A percentile compares a stretch with the other conserved stretches of the same genome.
Evolutionary conservation across 345 rosid genomes (phyloP).

Genomic region (Lepidium africanum): DNA sequence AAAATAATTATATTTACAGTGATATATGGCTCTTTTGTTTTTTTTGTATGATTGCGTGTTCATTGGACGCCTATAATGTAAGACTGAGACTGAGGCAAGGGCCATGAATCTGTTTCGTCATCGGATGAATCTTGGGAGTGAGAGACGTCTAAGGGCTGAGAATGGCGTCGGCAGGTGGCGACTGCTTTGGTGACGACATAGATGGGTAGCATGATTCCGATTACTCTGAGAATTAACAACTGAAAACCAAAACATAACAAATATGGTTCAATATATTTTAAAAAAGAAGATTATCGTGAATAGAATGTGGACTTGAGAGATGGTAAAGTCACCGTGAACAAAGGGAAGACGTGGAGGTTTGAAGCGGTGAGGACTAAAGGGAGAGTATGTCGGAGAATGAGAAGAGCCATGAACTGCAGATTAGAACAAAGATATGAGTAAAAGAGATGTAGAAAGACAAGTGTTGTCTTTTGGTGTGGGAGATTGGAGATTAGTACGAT

Average conservation of each 20-base stretch:
- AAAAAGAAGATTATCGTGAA: not conserved
- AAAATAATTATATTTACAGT: constrained; percentile 12
- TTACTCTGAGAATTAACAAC: constrained; percentile 50
- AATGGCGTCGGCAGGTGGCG: constrained; percentile 39
- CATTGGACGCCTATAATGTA: constrained; percentile 30
- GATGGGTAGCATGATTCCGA: constrained; percentile 68
- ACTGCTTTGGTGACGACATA: constrained; percentile 48
- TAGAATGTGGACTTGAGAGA: not conserved
- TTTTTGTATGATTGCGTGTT: not conserved
- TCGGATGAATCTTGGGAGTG: constrained; percentile 35
- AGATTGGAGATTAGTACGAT: constrained; percentile 34
- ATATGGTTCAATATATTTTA: not conserved
- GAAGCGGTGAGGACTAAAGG: constrained; percentile 48
- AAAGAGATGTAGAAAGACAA: not conserved
- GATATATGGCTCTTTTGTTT: not conserved
- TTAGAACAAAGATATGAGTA: constrained; percentile 1
- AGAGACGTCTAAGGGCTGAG: constrained; percentile 19
- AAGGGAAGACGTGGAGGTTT: constrained; percentile 41
- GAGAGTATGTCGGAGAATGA: constrained; percentile 66
- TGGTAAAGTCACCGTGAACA: constrained; percentile 39
- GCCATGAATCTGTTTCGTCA: constrained; percentile 47
- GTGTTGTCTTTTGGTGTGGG: not conserved
- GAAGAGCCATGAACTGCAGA: constrained; percentile 74
- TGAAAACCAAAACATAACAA: constrained; percentile 16
- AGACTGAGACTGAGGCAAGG: constrained; percentile 25